Percentiles rank a stretch among this genome's conserved stretches.
Evolutionary conservation across 305 asterid species (phyloP).

Genomic region (Euphrasia arctica): DNA sequence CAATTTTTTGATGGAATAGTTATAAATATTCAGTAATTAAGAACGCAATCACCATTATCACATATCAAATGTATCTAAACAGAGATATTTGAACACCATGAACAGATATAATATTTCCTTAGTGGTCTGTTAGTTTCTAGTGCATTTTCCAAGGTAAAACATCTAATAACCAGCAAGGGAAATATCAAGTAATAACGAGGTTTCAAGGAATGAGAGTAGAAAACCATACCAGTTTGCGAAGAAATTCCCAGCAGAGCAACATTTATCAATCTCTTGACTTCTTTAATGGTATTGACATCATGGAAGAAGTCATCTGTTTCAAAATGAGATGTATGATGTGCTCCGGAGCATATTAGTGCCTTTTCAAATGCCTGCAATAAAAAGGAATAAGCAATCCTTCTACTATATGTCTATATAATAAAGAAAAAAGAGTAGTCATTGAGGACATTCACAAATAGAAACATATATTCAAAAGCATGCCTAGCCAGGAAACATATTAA

Average conservation of each 20-base stretch:
- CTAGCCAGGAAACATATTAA: not conserved
- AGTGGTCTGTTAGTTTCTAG: slow-evolving; percentile 7
- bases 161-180: slow-evolving; percentile 16
- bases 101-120: slow-evolving; percentile 5
- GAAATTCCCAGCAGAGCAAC: slow-evolving; percentile 47
- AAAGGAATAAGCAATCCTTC: slow-evolving; percentile 21
- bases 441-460: slow-evolving; percentile 3
- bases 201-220: slow-evolving; percentile 17
- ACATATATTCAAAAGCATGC: slow-evolving; percentile 12
- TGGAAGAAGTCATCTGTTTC: slow-evolving; percentile 28
- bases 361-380: slow-evolving; percentile 68
- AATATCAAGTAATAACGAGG: slow-evolving; percentile 1
- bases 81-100: slow-evolving; percentile 15
- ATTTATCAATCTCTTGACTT: slow-evolving; percentile 56
- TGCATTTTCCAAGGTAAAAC: slow-evolving; percentile 3
- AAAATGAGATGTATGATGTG: slow-evolving; percentile 22
- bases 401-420: slow-evolving; percentile 17
- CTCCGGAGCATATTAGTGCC: slow-evolving; percentile 42
- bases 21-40: not conserved
- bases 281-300: slow-evolving; percentile 33
- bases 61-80: slow-evolving; percentile 8
- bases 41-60: not conserved
- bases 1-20: not conserved
- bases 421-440: too few relatives aligned
- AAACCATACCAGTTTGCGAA: slow-evolving; percentile 59